Base-by-base conservation (phyloP, 2,329 filamentous ascomycete genomes). In the Pseudogymnoascus sp. region DNA sequence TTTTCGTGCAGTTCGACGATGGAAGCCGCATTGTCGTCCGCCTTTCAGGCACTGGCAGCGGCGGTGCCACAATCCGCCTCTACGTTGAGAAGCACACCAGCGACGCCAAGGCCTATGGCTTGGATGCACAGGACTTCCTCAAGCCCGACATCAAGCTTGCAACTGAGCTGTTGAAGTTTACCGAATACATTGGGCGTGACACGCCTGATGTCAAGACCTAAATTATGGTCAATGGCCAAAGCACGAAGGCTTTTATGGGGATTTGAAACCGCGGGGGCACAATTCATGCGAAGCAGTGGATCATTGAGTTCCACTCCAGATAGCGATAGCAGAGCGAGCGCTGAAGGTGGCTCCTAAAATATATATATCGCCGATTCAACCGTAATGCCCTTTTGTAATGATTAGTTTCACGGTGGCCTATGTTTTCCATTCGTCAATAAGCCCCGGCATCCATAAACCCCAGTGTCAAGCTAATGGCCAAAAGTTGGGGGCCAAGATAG, bases 21-120 rank as follows among this genome's bases (percentile, higher is more conserved):
- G 93, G 93, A 66, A 96, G 91, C 79, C 89, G 95, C 69, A 93
- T 98, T 65, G 92, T 99, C 61, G 92, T 98, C 64, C 90, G 95
- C 71, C 82, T 99, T 65, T 98, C 93, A 1, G 95, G 95, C 60
- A 99, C 95, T 19, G 95, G 95, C 68, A 96, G 90, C 71, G 96
- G 91, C 60, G 95, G 95, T 63, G 95, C 95, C 59, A 99, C 95
- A 33, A 98, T 99, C 75, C 90, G 95, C 67, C 82, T 99, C 69
- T 99, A 99, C 78, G 88, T 99, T 69, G 95, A 99, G 85, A 93
- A 95, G 82, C 90, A 98, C 81, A 93, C 90, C 77, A 84, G 80
- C 67, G 91, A 98, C 73, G 81, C 87, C 66, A 87, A 84, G 66
- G 92, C 87, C 65, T 96, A 95, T 73, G 84, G 81, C 64, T 76